Conservation (phyloP, 768 basidiomycete genomes). For the Russula griseocarnosa region DNA sequence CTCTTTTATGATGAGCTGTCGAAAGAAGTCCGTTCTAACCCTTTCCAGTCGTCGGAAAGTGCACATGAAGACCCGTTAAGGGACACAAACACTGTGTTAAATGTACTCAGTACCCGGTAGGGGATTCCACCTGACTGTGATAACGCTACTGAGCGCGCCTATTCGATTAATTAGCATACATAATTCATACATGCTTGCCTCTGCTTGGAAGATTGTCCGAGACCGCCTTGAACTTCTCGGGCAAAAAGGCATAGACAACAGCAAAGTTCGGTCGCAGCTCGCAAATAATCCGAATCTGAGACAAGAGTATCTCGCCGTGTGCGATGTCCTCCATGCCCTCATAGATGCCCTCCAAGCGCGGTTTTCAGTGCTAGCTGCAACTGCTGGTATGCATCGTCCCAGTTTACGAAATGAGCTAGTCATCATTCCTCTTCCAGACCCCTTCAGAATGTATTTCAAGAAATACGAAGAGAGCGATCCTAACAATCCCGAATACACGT, state of each 20-base stretch:
- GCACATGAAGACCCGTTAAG: slow-evolving; percentile 12
- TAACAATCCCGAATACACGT: slow-evolving; percentile 52
- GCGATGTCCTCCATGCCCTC: slow-evolving; percentile 57
- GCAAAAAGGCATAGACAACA: slow-evolving; percentile 52
- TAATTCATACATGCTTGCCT: slow-evolving; percentile 77
- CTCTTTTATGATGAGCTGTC: slow-evolving; percentile 57
- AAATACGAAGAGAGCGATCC: slow-evolving; percentile 37
- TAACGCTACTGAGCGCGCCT: slow-evolving; percentile 13
- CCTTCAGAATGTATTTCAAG: slow-evolving; percentile 71
- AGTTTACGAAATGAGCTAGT: slow-evolving; percentile 14
- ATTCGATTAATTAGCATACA: slow-evolving; percentile 43
- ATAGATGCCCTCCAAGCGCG: slow-evolving; percentile 59
- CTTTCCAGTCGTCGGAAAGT: slow-evolving; percentile 31
- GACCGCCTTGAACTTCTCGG: slow-evolving; percentile 54
- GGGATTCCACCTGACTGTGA: slow-evolving; percentile 4
- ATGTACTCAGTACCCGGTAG: slow-evolving; percentile 30
- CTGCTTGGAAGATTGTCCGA: slow-evolving; percentile 73
- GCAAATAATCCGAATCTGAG: slow-evolving; percentile 49
- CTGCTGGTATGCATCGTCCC: slow-evolving; percentile 51
- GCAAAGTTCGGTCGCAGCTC: slow-evolving; percentile 50
- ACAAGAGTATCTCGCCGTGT: slow-evolving; percentile 57
- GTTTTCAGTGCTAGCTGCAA: slow-evolving; percentile 66
- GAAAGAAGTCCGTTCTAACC: slow-evolving; percentile 52
- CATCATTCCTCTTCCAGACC: slow-evolving; percentile 43
- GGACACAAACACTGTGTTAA: slow-evolving; percentile 20